Base-by-base conservation (phyloP, 139 green algal species). In the Pycnococcus provasolii region DNA sequence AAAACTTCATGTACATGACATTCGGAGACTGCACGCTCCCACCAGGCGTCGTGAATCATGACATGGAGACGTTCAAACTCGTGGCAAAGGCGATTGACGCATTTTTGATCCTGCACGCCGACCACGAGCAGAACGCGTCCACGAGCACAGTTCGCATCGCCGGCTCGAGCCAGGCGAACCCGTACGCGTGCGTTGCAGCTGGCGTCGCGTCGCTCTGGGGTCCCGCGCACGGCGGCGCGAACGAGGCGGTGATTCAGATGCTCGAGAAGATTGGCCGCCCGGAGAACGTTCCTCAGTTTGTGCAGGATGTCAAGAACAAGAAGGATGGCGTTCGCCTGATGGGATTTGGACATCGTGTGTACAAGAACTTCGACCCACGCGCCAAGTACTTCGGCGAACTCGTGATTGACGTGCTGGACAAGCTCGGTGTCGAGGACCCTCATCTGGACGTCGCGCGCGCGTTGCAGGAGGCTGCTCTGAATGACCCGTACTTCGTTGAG, bases 281-380 rank as follows among this genome's bases (percentile, higher is more conserved):
- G 26, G 67, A 77, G 45, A 67, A 67, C 11, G 80, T 85, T 43
- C 67, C 73, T 15, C 42, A 78, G 37, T 75, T 58, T 11, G 61
- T 89, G 40, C 64, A n/a, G 8, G 54, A 73, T 3, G 81, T 75
- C 9, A 88, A 88, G 75, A 71, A 85, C 76, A 85, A 81, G 66
- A 64, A 54, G 52, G 80, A 86, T 73, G 64, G 74, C 37, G 84
- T 86, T 74, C 70, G 84, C 51, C 73, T 90, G 40, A 88, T 89
- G 83, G 85, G 85, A 55, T 90, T 90, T 65, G 85, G 85, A 15
- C 85, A 90, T 67, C 60, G 85, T 2, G 88, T 96, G 58, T 96
- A 96, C 89, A 95, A 94, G 73, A 95, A 94, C 79, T 95, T 94
- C 74, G 90, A 96, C 80, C 90, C 90, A 0, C 78, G 90, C 8